These are phyloP conservation scores for Cicer yamashitae DNA, from an alignment of 306 rosid species.

Conservation along the genomic window DNA sequence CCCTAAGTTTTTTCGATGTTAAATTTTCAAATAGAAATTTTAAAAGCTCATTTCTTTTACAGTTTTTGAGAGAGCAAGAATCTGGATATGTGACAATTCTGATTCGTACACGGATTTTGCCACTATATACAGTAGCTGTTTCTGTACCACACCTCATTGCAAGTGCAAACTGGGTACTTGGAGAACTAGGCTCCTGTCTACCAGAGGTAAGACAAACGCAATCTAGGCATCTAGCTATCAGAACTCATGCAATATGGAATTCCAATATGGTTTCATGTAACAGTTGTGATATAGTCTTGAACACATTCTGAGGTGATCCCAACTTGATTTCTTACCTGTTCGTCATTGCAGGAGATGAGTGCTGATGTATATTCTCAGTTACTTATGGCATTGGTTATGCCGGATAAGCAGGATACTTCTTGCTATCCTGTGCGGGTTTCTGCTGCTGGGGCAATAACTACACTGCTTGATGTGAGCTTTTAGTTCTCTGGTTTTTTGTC, in stretches of 20 bases:
- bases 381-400: constrained; percentile 76
- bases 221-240: constrained; percentile 37
- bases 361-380: constrained; percentile 75
- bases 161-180: constrained; percentile 94
- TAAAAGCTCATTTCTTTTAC: constrained; percentile 39
- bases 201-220: constrained; percentile 67
- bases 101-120: constrained; percentile 67
- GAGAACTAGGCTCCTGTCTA: constrained; percentile 86
- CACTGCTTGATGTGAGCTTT: constrained; percentile 77
- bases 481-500: constrained; percentile 38
- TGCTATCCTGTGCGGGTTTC: constrained; percentile 89
- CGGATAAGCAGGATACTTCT: constrained; percentile 63
- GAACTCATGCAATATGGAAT: constrained; percentile 24
- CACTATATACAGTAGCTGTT: constrained; percentile 60
- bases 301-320: constrained; percentile 15
- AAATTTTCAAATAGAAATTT: constrained; percentile 10
- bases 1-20: constrained; percentile 29
- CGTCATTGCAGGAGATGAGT: constrained; percentile 74
- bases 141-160: constrained; percentile 73
- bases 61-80: constrained; percentile 88
- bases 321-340: constrained; percentile 25
- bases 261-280: constrained; percentile 35
- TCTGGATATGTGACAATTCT: constrained; percentile 61
- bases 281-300: not conserved
- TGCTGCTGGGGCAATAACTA: constrained; percentile 84